Percentiles rank a stretch among this genome's conserved stretches.
Evolutionary conservation across 2,329 filamentous ascomycete species (phyloP).

Genomic region (Aspergillus hortae): DNA sequence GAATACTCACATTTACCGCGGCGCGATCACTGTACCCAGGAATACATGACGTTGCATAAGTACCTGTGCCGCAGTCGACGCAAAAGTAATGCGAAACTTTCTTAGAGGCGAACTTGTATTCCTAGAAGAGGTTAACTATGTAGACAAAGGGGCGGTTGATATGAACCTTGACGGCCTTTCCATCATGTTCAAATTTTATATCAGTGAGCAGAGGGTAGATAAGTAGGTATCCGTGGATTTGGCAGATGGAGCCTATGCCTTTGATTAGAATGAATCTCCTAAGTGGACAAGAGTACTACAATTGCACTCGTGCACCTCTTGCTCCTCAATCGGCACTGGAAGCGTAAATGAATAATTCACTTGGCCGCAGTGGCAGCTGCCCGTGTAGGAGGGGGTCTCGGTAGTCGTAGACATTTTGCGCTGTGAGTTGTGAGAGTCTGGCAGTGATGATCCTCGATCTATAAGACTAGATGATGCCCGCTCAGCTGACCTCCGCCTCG

Average conservation of each 20-base stretch:
- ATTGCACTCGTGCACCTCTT: constrained; percentile 17
- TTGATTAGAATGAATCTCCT: too few relatives aligned
- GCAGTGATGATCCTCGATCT: too few relatives aligned
- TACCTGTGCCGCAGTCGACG: constrained; percentile 26
- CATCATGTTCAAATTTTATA: constrained; percentile 17
- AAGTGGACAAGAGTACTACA: constrained; percentile 8
- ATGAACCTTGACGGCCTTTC: constrained; percentile 20
- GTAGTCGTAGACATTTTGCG: too few relatives aligned
- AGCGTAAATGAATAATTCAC: constrained; percentile 18
- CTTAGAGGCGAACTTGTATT: constrained; percentile 17
- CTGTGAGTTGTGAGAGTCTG: too few relatives aligned
- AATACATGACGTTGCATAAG: constrained; percentile 18
- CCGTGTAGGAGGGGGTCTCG: constrained; percentile 3
- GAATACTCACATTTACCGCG: constrained; percentile 25
- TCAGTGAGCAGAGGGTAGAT: constrained; percentile 22
- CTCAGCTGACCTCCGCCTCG: too few relatives aligned
- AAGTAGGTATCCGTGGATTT: constrained; percentile 28
- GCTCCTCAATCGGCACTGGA: constrained; percentile 13
- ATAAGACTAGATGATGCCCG: too few relatives aligned
- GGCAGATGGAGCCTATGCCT: constrained; percentile 24
- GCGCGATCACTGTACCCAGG: constrained; percentile 19
- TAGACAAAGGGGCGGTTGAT: too few relatives aligned
- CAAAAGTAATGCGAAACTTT: constrained; percentile 29
- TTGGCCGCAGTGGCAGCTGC: constrained; percentile 21
- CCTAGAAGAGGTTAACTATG: too few relatives aligned